These are phyloP conservation scores for Medicago lupulina DNA, from an alignment of 306 rosid genomes.

Conservation along the genomic window DNA sequence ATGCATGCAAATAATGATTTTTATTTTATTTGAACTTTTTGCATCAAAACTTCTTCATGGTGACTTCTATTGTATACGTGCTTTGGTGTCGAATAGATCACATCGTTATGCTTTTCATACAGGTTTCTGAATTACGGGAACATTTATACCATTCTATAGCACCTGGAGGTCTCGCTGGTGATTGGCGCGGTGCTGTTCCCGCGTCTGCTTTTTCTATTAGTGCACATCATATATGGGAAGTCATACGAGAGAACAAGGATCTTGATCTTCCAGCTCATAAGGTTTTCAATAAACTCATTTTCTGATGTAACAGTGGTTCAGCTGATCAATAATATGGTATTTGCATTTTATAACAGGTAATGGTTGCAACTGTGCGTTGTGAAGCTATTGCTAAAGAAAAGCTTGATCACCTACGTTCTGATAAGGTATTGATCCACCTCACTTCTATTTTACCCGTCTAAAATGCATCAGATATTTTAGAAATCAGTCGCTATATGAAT, in stretches of 20 bases:
- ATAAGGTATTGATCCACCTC: slow-evolving; percentile 63
- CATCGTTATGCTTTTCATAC: slow-evolving; percentile 36
- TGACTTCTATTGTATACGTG: background rate
- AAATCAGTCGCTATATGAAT: slow-evolving; percentile 17
- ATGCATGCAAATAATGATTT: slow-evolving; percentile 8
- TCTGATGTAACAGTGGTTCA: slow-evolving; percentile 25
- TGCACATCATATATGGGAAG: slow-evolving; percentile 91
- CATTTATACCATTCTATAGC: slow-evolving; percentile 79
- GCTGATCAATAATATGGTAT: slow-evolving; percentile 28
- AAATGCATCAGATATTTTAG: slow-evolving; percentile 22
- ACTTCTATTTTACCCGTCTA: background rate
- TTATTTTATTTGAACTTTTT: background rate
- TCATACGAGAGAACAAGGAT: slow-evolving; percentile 89
- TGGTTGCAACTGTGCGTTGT: slow-evolving; percentile 99
- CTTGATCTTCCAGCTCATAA: slow-evolving; percentile 98
- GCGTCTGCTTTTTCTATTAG: slow-evolving; percentile 91
- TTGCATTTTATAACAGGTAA: slow-evolving; percentile 59
- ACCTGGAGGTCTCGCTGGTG: slow-evolving; percentile 96
- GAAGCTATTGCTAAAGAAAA: slow-evolving; percentile 88
- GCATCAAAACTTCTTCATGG: background rate
- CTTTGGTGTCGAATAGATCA: slow-evolving; percentile 1
- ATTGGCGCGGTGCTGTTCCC: slow-evolving; percentile 91
- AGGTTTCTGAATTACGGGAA: slow-evolving; percentile 89
- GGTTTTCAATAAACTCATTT: slow-evolving; percentile 54
- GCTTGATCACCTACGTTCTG: slow-evolving; percentile 50